Evolutionary conservation across 2,329 filamentous ascomycete species (phyloP), one percentile per base, ranked within the genome.

Genomic region (Acrocalymma vagum): DNA sequence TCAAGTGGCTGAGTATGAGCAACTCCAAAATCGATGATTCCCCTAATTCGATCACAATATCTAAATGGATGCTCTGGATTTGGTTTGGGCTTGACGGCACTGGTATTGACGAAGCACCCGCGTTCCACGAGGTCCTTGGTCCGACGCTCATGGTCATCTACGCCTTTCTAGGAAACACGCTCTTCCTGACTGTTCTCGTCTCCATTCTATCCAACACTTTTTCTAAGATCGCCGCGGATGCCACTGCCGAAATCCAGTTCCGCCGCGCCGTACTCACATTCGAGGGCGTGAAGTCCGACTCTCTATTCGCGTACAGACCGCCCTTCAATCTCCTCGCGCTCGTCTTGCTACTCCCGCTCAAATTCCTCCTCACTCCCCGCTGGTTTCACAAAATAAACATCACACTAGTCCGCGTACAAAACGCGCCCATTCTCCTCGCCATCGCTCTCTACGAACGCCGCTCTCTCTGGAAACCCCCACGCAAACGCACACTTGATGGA

Each of bases 381-480:
- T 93, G 88, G 88, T 94, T 94, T 63, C 90, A 95, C 75, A 94
- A 93, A 71, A 87, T 93, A 59, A 91, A 95, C 63, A 88, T 95
- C 42, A 82, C 84, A 42, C 81, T 82, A 8, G 86, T 94, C 15
- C 84, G 88, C 24, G 72, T 84, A 7, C 78, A 92, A 58, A 94
- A 94, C 66, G 77, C 88, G 3, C 90, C 90, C 0, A 74, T 92
- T 5, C 76, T 95, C 2, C 77, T 93, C 4, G 56, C 86, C 45
- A 87, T 95, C 45, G 83, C 85, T 13, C 71, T 85, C 14, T 79
- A 85, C 48, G 90, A 95, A 68, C 83, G 90, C 34, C 79, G 81
- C 5, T 74, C 83, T 8, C 78, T 92, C 11, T 90, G 87, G 86
- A 74, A 72, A 81, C 69, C 71, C 20, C 60, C 62, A 18, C 63